Evolutionary conservation across 1,139 yeast genomes (phyloP), one percentile per base, ranked within the genome.

Genomic region (Saccharomyces hybrid): DNA sequence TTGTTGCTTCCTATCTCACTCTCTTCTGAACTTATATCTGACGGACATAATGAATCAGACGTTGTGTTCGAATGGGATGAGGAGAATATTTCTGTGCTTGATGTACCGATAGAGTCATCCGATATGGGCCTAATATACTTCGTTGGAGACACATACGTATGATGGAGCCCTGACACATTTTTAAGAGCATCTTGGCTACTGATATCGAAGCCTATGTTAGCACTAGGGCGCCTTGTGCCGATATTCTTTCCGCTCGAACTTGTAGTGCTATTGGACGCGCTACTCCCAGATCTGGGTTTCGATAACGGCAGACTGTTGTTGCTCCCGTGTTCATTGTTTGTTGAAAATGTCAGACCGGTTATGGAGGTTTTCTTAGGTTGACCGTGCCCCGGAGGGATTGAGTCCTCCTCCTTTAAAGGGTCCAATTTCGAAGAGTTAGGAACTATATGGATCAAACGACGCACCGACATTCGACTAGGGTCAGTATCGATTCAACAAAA

Each of bases 101-200:
- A 57, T n/a, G 68, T 60, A 5, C 57, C 57, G 6, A 62, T 60
- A 9, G 68, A 63, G 31, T 63, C 67, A 42, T 64, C 60, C 7
- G 66, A 64, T 19, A 59, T 57, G 5, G 66, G 64, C 44, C 67
- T 50, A 46, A 55, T 60, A 27, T 47, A 46, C 58, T 56, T 46
- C 61, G 58, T 26, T 60, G 62, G 16, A 46, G 31, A 13, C 31
- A 25, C 23, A 5, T n/a, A 44, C 8, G 28, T n/a, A 27, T 26
- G 7, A 14, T 46, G 28, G 13, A 11, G 4, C 2, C 28, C 48
- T 25, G 19, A 8, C 23, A 26, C 16, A 26, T 2, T 27, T 27
- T 46, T 46, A 3, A 25, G 11, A 46, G 19, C 31, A 5, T 26
- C 28, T 46, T 46, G 31, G 29, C 5, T 46, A 11, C 48, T 13